phyloP scores from a whole-genome alignment of 805 yeast species.

The Kuraishia ogatae region DNA sequence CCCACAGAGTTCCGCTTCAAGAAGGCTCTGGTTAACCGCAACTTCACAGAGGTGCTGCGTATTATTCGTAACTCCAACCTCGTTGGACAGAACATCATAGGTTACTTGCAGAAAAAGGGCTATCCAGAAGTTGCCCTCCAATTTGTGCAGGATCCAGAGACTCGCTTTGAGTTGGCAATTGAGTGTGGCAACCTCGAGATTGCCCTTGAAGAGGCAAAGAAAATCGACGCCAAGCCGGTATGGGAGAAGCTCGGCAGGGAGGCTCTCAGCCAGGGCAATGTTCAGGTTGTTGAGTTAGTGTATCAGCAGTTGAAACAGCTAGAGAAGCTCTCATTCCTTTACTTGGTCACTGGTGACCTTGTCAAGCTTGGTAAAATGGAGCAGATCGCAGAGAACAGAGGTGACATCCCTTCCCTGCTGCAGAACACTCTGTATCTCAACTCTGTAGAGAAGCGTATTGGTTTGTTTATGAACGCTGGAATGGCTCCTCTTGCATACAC shows the following conservation, averaged over 20 bases:
- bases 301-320: slow-evolving; percentile 82
- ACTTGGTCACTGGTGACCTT: slow-evolving; percentile 74
- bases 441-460: slow-evolving; percentile 66
- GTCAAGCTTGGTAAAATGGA: slow-evolving; percentile 78
- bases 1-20: slow-evolving; percentile 97
- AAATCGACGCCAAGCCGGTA: slow-evolving; percentile 52
- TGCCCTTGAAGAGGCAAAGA: slow-evolving; percentile 84
- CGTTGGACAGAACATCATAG: slow-evolving; percentile 96
- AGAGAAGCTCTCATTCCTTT: slow-evolving; percentile 85
- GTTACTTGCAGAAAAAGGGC: slow-evolving; percentile 89
- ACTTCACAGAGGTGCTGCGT: slow-evolving; percentile 86
- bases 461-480: slow-evolving; percentile 69
- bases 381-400: slow-evolving; percentile 80
- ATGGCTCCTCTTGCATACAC: slow-evolving; percentile 87
- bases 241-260: slow-evolving; percentile 84
- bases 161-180: slow-evolving; percentile 89
- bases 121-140: slow-evolving; percentile 96
- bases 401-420: slow-evolving; percentile 69
- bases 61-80: slow-evolving; percentile 81
- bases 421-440: slow-evolving; percentile 76
- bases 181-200: slow-evolving; percentile 85
- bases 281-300: slow-evolving; percentile 74
- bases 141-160: slow-evolving; percentile 93
- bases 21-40: slow-evolving; percentile 81
- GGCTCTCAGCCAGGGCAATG: slow-evolving; percentile 86